Conservation (phyloP, 73 alveolate species). For the Tetrahymena malaccensis region DNA sequence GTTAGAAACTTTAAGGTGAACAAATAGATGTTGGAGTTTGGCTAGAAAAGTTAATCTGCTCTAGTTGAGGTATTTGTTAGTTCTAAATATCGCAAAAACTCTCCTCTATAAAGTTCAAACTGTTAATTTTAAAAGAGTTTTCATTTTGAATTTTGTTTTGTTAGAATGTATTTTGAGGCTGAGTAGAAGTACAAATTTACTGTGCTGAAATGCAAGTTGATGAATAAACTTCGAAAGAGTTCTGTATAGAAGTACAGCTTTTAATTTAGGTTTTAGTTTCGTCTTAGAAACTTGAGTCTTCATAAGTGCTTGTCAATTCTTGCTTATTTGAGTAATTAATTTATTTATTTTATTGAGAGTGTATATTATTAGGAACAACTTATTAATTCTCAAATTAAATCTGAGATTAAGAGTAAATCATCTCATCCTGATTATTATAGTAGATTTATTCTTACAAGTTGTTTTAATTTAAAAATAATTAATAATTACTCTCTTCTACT, state of each 20-base stretch:
- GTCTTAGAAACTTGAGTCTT: background rate
- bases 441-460: background rate
- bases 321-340: background rate
- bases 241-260: background rate
- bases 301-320: background rate
- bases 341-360: background rate
- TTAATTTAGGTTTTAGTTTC: background rate
- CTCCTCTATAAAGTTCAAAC: background rate
- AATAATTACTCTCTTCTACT: background rate
- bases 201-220: background rate
- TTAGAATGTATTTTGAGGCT: background rate
- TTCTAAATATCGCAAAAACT: background rate
- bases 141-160: background rate
- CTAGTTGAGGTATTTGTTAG: background rate
- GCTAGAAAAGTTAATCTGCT: background rate
- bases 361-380: background rate
- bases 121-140: background rate
- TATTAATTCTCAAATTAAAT: too few relatives aligned
- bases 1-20: background rate
- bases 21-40: background rate
- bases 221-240: background rate
- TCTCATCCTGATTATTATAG: background rate
- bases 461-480: too few relatives aligned
- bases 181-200: background rate
- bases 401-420: too few relatives aligned